These are phyloP conservation scores for Aegle marmelos DNA, from an alignment of 345 rosid genomes.

Conservation along the genomic window DNA sequence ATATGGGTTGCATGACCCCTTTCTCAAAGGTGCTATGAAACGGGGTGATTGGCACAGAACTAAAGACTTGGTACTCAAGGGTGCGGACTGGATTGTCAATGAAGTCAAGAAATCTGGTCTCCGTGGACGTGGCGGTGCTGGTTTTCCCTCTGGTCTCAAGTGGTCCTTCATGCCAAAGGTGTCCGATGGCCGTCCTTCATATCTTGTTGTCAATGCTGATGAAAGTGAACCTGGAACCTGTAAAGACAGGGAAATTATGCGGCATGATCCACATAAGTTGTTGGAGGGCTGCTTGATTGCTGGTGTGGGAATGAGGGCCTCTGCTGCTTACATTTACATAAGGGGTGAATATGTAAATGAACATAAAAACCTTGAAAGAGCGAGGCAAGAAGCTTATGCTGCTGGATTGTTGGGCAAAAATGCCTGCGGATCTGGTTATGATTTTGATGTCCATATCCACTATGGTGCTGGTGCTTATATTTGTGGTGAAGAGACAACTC, in stretches of 20 bases:
- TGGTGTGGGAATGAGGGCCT: constrained; percentile 98
- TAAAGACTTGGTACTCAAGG: constrained; percentile 92
- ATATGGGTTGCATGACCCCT: constrained; percentile 87
- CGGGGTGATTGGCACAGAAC: constrained; percentile 95
- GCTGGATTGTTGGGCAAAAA: constrained; percentile 92
- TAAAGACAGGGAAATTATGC: constrained; percentile 96
- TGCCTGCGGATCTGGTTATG: constrained; percentile 98
- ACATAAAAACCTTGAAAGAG: constrained; percentile 69
- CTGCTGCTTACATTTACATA: constrained; percentile 93
- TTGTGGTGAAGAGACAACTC: constrained; percentile 98
- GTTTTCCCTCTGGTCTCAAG: constrained; percentile 96
- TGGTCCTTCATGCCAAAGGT: constrained; percentile 99
- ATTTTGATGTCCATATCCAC: constrained; percentile 95
- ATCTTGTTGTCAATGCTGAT: constrained; percentile 97
- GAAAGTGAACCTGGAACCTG: constrained; percentile 99
- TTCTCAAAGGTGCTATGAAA: constrained; percentile 96
- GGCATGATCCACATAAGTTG: constrained; percentile 96
- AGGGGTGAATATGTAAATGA: constrained; percentile 98
- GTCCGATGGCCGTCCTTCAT: constrained; percentile 96
- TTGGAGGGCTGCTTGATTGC: constrained; percentile 97
- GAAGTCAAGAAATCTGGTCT: constrained; percentile 95
- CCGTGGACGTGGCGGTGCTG: constrained; percentile 99
- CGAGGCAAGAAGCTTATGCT: constrained; percentile 87
- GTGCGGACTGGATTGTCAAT: constrained; percentile 96
- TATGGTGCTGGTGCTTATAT: constrained; percentile 98